Base-by-base conservation (phyloP, 352 stramenopile species). In the Phytophthora lateralis region DNA sequence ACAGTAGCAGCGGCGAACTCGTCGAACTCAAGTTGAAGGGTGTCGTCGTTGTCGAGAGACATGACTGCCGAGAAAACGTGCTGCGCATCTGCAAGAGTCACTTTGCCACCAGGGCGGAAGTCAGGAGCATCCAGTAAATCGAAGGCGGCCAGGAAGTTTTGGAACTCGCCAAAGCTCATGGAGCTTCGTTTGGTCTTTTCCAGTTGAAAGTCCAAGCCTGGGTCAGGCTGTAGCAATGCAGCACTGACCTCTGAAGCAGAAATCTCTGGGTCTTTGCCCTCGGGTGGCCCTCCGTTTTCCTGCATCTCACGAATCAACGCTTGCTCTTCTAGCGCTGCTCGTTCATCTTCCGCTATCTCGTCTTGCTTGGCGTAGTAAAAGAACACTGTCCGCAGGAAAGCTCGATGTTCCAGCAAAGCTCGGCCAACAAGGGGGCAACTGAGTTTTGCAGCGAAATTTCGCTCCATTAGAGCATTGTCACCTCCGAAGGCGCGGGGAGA, bases 281-380 rank as follows among this genome's bases (percentile, higher is more conserved):
- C 35, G 5, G 54, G 32, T 5, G 34, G 2, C 2, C 41, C 51
- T 21, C 58, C 35, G n/a, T 58, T 58, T 38, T 69, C 58, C 26
- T 61, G 63, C 4, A 61, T 29, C 15, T 60, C 48, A 27, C 44
- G 44, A 17, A 69, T 53, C 2, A 61, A 30, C 30, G 35, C 32
- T 32, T 71, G 45, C 29, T 75, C 48, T 61, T 68, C 39, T 11
- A 58, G 18, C 9, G 41, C 59, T 12, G 52, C 53, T 18, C 42
- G 59, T 47, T 61, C 47, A 18, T 71, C 59, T 3, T 59, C 53
- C 7, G 73, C 69, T 5, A 72, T 46, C 21, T 71, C 69, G 5
- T 75, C 66, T 34, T 79, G 75, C 21, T 85, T 82, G 3, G 77
- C 73, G 27, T 80, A 90, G 15, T 67, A 75, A 52, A 84, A 87